Evolutionary conservation across 257 asterid genomes (phyloP).

Genomic region (Misopates orontium): DNA sequence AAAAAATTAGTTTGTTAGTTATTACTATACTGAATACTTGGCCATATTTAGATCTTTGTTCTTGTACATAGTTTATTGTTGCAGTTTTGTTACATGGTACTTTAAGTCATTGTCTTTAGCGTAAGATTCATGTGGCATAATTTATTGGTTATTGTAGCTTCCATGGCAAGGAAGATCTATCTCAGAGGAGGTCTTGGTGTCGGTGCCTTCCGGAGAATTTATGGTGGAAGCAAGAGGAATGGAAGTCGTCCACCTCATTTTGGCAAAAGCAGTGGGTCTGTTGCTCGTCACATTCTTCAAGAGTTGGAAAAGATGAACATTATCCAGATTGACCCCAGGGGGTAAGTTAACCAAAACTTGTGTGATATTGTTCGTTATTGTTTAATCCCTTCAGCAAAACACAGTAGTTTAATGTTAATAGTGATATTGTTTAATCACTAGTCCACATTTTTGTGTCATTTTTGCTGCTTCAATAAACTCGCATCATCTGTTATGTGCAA

Average conservation of each 20-base stretch:
- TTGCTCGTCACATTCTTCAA: conserved; percentile 72
- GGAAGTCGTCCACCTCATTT: conserved; percentile 71
- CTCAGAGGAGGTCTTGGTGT: conserved; percentile 84
- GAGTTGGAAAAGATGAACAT: conserved; percentile 58
- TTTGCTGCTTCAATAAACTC: too few species aligned
- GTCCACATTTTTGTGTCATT: too few species aligned
- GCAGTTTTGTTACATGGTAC: neutral
- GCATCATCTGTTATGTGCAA: too few species aligned
- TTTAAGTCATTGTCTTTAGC: neutral
- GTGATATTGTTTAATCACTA: too few species aligned
- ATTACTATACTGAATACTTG: neutral
- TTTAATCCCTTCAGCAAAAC: neutral
- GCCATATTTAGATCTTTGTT: neutral
- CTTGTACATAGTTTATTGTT: neutral
- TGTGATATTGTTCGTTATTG: neutral
- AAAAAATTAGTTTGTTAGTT: neutral
- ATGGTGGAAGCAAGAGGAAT: conserved; percentile 87
- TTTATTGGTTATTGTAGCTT: conserved; percentile 45
- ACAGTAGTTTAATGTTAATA: too few species aligned
- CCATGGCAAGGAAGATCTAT: conserved; percentile 83
- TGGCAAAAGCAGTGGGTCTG: conserved; percentile 62
- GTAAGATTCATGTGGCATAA: neutral
- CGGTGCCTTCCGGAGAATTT: conserved; percentile 77
- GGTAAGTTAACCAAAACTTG: conserved; percentile 38
- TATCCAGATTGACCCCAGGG: conserved; percentile 55